Evolutionary conservation across 108 stramenopile species (phyloP).

Genomic region (Nannochloropsis gaditana): DNA sequence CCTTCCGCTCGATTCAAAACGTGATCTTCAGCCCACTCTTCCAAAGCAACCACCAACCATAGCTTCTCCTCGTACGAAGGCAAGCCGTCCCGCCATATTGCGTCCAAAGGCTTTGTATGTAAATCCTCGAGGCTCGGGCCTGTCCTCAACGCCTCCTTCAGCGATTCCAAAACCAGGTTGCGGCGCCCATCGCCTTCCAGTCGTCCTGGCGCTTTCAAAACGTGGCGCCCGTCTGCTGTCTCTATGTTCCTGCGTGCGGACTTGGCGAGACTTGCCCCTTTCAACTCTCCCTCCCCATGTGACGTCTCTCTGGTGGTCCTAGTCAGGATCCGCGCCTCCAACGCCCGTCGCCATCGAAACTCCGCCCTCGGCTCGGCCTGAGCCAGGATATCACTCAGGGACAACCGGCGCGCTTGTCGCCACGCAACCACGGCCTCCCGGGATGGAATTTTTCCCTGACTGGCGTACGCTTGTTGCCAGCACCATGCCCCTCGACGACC

Average conservation of each 20-base stretch:
- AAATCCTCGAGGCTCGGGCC: neutral
- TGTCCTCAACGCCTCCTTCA: neutral
- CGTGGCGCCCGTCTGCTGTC: too few relatives aligned
- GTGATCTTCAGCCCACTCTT: neutral
- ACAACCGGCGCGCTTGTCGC: constrained; percentile 33
- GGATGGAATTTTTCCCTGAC: neutral
- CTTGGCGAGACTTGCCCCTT: too few relatives aligned
- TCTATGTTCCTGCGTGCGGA: too few relatives aligned
- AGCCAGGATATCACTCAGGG: constrained; percentile 41
- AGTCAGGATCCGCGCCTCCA: constrained; percentile 27
- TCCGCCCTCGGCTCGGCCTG: constrained; percentile 32
- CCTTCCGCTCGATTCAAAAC: neutral
- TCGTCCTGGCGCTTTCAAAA: too few relatives aligned
- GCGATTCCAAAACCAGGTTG: neutral
- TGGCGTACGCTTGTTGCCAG: constrained; percentile 34
- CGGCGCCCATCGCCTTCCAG: neutral
- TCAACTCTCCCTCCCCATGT: too few relatives aligned
- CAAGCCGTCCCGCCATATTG: neutral
- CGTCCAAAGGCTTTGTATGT: neutral
- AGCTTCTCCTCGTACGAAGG: neutral
- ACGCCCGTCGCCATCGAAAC: constrained; percentile 36
- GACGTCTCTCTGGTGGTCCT: neutral
- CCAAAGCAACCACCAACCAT: neutral
- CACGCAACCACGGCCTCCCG: constrained; percentile 12
- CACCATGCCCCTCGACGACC: neutral